Evolutionary conservation across 768 basidiomycete species (phyloP).

Genomic region (Mycena vitilis): DNA sequence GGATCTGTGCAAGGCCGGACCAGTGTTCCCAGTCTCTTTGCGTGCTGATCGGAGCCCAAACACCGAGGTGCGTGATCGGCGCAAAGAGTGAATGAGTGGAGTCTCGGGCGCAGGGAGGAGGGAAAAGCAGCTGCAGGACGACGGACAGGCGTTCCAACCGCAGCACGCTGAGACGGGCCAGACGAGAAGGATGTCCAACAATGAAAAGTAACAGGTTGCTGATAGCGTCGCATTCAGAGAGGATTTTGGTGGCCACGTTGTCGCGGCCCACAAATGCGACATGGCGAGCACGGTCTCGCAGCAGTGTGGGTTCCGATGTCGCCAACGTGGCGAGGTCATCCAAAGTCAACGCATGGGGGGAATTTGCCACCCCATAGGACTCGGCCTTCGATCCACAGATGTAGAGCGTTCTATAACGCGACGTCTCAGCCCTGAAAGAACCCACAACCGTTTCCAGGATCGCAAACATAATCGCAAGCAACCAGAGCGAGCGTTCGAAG

Average conservation of each 20-base stretch:
- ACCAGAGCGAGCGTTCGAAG: background rate
- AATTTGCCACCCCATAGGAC: background rate
- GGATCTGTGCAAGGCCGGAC: background rate
- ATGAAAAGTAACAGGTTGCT: conserved; percentile 1
- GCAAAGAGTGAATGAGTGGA: background rate
- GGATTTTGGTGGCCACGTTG: background rate
- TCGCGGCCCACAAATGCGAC: background rate
- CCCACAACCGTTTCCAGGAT: background rate
- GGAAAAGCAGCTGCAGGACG: background rate
- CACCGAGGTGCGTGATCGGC: conserved; percentile 6
- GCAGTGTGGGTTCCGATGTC: background rate
- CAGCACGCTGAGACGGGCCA: background rate
- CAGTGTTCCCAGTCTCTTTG: background rate
- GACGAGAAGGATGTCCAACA: background rate
- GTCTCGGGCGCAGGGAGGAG: background rate
- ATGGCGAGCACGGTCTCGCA: background rate
- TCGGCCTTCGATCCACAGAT: background rate
- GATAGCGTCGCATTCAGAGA: background rate
- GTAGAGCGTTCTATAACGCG: background rate
- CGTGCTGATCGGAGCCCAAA: background rate
- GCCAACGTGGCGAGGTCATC: background rate
- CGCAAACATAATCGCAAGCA: background rate
- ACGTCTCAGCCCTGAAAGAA: background rate
- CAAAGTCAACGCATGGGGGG: background rate
- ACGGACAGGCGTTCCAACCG: background rate